Base-by-base conservation (phyloP, 164 flowering plant species). In the Berberis vulgaris region DNA sequence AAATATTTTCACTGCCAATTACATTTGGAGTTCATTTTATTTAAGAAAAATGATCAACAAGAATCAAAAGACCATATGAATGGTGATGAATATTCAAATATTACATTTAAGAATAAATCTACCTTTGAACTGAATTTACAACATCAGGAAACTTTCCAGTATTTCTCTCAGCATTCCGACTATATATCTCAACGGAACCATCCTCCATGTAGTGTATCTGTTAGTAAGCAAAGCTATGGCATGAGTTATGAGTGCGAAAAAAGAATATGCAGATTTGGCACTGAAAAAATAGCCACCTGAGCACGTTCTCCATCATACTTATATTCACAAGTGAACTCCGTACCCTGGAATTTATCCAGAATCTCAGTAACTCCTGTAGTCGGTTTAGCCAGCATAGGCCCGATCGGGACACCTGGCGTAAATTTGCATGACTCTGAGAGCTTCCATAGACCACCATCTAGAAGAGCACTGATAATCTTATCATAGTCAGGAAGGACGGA, bases 241-340 rank as follows among this genome's bases (percentile, higher is more conserved):
- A 66, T 40, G 63, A 54, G 59, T 54, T 5, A 52, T 61, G 59
- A 53, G 43, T 42, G 7, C 49, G 39, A 26, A 57, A n/a, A 52
- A 50, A 45, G 7, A 40, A 7, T 57, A 55, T 6, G 42, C 6
- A 65, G 46, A 26, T 45, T 57, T 2, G 45, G 41, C 59, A 56
- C 3, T 42, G 53, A 12, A 61, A 41, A 72, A 42, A 54, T 46
- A 46, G 42, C 49, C 61, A 91, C 99, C 95, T 95, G 97, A 58
- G 99, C 99, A 65, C 99, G 93, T 69, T 95, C 99, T 56, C 99
- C 97, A 71, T 95, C 99, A 79, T 95, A 95, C 80, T 95, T 95
- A 79, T 95, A 95, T 74, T 95, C 99, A 77, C 99, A 95, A 46
- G 97, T 92, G 71, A 75, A 91, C 59, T 81, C 96, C 71, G 73